phyloP scores from a whole-genome alignment of 768 basidiomycete genomes.

The Phylloporus sp. region DNA sequence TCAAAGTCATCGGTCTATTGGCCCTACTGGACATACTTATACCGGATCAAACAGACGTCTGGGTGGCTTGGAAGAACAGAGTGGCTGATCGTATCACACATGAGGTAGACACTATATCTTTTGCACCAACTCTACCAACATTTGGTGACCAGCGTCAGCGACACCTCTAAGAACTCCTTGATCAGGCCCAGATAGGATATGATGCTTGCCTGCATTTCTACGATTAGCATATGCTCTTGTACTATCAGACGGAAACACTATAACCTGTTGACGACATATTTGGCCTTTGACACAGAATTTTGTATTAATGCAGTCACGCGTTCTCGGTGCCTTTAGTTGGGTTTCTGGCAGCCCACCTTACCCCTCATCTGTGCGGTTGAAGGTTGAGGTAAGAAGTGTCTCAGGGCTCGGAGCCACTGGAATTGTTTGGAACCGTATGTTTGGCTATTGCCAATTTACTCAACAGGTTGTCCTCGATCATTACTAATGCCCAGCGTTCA shows the following conservation, averaged over 20 bases:
- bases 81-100: conserved; percentile 1
- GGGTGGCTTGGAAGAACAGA: conserved; percentile 1
- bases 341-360: no score
- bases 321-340: neutral
- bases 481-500: neutral
- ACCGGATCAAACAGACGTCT: conserved; percentile 2
- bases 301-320: neutral
- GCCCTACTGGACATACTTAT: neutral
- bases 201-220: no score
- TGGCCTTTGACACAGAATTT: no score
- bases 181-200: no score
- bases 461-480: neutral
- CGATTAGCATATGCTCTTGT: no score
- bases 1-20: neutral
- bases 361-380: no score
- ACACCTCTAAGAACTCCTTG: no score
- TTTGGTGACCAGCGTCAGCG: neutral
- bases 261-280: no score
- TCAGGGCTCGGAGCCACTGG: no score
- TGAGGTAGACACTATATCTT: neutral
- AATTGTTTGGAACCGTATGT: no score
- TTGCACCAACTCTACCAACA: neutral
- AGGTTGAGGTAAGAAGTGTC: neutral
- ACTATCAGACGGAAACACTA: no score
- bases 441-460: neutral